phyloP scores from a whole-genome alignment of 495 filamentous ascomycete species.

The Xylaria longipes region DNA sequence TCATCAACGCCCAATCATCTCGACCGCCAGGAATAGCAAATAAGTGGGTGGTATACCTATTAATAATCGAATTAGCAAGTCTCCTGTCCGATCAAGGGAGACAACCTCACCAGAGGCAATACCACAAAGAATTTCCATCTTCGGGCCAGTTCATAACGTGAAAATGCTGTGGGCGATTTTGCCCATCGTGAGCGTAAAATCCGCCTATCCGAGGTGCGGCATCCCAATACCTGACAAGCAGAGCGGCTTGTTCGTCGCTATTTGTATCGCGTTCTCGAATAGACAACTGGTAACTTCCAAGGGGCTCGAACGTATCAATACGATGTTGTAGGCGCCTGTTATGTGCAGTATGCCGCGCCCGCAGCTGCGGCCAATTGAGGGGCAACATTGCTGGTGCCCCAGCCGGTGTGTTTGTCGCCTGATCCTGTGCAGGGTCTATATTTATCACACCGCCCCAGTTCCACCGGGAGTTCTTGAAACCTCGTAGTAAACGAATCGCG shows the following conservation, averaged over 20 bases:
- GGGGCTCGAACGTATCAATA: not conserved
- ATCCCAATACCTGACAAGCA: slow-evolving; percentile 1
- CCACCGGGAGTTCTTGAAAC: not conserved
- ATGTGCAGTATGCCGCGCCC: not conserved
- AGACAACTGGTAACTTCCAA: not conserved
- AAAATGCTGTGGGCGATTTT: not conserved
- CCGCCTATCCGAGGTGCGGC: not conserved
- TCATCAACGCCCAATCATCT: not conserved
- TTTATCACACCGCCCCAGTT: not conserved
- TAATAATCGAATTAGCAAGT: not conserved
- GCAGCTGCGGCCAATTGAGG: not conserved
- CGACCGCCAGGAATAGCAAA: no score
- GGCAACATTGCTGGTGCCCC: not conserved
- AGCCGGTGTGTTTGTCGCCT: not conserved
- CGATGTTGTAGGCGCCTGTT: not conserved
- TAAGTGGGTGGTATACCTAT: not conserved
- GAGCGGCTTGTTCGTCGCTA: not conserved
- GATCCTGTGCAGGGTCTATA: not conserved
- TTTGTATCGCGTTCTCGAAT: not conserved
- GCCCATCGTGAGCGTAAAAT: not conserved
- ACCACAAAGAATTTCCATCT: slow-evolving; percentile 2
- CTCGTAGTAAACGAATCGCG: not conserved
- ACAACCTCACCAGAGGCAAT: not conserved
- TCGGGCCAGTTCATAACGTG: not conserved
- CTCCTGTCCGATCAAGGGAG: not conserved